phyloP scores from a whole-genome alignment of 768 basidiomycete species.

The Pulveroboletus ravenelii region DNA sequence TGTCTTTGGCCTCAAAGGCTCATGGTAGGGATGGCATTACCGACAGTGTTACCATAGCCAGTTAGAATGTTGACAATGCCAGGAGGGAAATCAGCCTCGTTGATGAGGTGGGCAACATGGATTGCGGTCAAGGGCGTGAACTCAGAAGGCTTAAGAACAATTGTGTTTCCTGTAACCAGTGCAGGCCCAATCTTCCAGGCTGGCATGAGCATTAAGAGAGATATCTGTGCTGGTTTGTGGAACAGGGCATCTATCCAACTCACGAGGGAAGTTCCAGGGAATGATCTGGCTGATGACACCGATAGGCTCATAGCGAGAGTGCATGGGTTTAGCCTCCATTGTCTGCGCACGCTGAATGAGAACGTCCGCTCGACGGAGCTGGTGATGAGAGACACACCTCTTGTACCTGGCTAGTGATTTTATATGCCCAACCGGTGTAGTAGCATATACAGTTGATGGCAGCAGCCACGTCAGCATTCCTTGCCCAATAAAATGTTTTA shows the following conservation, averaged over 20 bases:
- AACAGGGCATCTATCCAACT: conserved; percentile 4
- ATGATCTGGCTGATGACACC: conserved; percentile 46
- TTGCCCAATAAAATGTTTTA: conserved; percentile 50
- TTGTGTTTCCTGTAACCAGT: conserved; percentile 70
- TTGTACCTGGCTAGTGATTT: conserved; percentile 70
- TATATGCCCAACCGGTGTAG: conserved; percentile 91
- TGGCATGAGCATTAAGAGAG: conserved; percentile 48
- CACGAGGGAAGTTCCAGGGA: conserved; percentile 62
- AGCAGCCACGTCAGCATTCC: conserved; percentile 42
- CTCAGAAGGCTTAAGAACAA: conserved; percentile 81
- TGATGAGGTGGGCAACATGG: conserved; percentile 43
- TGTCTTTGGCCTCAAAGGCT: too few relatives aligned
- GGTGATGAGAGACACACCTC: conserved; percentile 33
- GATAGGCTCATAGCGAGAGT: conserved; percentile 19
- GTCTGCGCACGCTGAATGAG: conserved; percentile 25
- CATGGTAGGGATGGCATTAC: too few relatives aligned
- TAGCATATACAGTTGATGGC: conserved; percentile 50
- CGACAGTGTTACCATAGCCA: conserved; percentile 67
- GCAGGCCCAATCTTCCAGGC: conserved; percentile 75
- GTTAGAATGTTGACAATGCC: conserved; percentile 75
- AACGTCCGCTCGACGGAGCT: too few relatives aligned
- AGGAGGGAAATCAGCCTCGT: conserved; percentile 70
- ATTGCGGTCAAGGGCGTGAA: conserved; percentile 69
- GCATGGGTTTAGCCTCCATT: conserved; percentile 14
- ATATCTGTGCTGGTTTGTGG: background rate